phyloP scores from a whole-genome alignment of 805 yeast species.

The Monosporozyma siamensis region DNA sequence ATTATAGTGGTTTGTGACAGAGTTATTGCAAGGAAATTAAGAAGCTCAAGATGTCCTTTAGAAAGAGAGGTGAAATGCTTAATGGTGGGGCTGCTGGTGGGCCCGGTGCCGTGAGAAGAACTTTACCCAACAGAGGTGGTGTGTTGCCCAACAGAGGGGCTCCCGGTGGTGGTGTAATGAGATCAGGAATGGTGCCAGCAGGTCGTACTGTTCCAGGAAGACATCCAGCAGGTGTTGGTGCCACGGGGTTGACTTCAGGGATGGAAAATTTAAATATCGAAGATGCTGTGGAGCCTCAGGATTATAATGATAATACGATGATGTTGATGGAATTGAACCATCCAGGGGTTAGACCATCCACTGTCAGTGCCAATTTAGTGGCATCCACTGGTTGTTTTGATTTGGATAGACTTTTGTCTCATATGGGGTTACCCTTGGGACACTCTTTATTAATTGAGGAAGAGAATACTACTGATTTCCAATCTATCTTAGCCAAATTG shows the following conservation, averaged over 20 bases:
- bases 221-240: neutral
- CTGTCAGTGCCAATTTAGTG: slow-evolving; percentile 59
- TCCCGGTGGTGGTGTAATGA: too few species aligned
- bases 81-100: slow-evolving; percentile 12
- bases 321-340: slow-evolving; percentile 18
- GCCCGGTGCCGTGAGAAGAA: neutral
- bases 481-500: slow-evolving; percentile 55
- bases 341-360: slow-evolving; percentile 69
- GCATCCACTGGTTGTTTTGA: slow-evolving; percentile 75
- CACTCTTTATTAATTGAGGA: slow-evolving; percentile 65
- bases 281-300: neutral
- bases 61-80: slow-evolving; percentile 45
- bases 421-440: slow-evolving; percentile 82
- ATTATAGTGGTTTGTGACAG: too few species aligned
- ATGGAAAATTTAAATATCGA: neutral
- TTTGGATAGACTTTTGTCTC: slow-evolving; percentile 64
- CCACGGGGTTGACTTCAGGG: neutral
- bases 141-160: slow-evolving; percentile 1
- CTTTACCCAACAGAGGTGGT: slow-evolving; percentile 4
- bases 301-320: neutral
- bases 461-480: slow-evolving; percentile 80
- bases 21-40: too few species aligned
- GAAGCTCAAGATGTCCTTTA: slow-evolving; percentile 49
- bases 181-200: neutral
- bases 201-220: neutral